A percentile compares a stretch with the other conserved stretches of the same genome.
phyloP scores from a whole-genome alignment of 495 filamentous ascomycete genomes.

The Lepidopterella palustris region DNA sequence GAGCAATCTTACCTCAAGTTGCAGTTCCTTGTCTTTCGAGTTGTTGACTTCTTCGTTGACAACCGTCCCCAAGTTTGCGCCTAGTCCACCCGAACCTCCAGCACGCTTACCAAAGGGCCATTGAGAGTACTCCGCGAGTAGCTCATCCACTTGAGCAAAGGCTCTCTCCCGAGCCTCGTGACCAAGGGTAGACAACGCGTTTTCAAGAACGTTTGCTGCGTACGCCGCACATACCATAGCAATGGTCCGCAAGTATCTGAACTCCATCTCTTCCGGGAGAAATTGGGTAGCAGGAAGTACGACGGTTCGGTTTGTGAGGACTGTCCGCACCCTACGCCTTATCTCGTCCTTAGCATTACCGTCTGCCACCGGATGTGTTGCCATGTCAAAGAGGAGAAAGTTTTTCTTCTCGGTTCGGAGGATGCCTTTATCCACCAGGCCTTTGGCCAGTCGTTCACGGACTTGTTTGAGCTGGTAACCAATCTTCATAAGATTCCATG shows the following conservation, averaged over 20 bases:
- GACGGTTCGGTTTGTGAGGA: slow-evolving; percentile 89
- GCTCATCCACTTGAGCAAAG: slow-evolving; percentile 93
- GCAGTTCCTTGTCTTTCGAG: slow-evolving; percentile 83
- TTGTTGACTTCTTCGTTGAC: slow-evolving; percentile 80
- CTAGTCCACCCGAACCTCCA: slow-evolving; percentile 68
- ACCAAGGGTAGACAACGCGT: slow-evolving; percentile 86
- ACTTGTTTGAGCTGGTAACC: slow-evolving; percentile 99
- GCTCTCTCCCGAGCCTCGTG: slow-evolving; percentile 91
- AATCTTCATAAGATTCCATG: slow-evolving; percentile 99
- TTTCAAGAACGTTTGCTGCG: slow-evolving; percentile 95
- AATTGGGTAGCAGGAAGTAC: slow-evolving; percentile 76
- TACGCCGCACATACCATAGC: slow-evolving; percentile 97
- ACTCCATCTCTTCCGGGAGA: slow-evolving; percentile 89
- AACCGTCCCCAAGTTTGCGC: slow-evolving; percentile 88
- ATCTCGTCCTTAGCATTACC: slow-evolving; percentile 97
- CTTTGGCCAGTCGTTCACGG: slow-evolving; percentile 92
- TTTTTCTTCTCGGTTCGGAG: slow-evolving; percentile 98
- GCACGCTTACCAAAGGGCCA: slow-evolving; percentile 86
- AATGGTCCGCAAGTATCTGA: slow-evolving; percentile 83
- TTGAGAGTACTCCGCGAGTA: slow-evolving; percentile 92
- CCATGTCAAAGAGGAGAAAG: slow-evolving; percentile 99
- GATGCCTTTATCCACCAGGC: slow-evolving; percentile 98
- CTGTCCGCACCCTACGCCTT: slow-evolving; percentile 80
- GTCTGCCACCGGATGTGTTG: slow-evolving; percentile 96
- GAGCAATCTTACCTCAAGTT: slow-evolving; percentile 71